A percentile compares a stretch with the other conserved stretches of the same genome.
These are phyloP conservation scores for Marchantia paleacea DNA, from an alignment of 225 moss, liverwort and hornwort species.

Conservation along the genomic window DNA sequence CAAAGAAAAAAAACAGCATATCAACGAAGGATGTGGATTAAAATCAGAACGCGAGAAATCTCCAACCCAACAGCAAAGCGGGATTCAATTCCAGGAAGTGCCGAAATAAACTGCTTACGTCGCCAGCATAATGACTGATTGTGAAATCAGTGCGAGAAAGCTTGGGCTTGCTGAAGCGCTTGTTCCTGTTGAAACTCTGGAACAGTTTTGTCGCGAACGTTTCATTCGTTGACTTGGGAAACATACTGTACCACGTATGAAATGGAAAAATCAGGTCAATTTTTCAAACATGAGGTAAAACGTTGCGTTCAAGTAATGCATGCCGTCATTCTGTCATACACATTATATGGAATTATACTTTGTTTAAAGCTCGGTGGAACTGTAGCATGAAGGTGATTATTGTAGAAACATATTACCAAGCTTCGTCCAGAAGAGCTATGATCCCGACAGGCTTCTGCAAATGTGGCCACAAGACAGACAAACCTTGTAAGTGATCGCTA, in stretches of 20 bases:
- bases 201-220: slow-evolving; percentile 90
- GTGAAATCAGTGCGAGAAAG: slow-evolving; percentile 92
- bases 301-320: background rate
- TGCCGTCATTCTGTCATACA: background rate
- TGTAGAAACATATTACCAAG: slow-evolving; percentile 52
- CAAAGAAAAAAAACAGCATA: background rate
- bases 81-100: background rate
- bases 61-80: background rate
- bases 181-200: slow-evolving; percentile 86
- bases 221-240: slow-evolving; percentile 94
- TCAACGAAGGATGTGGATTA: background rate
- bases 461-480: background rate
- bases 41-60: background rate
- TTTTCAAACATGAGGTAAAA: background rate
- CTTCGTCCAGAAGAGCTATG: slow-evolving; percentile 94
- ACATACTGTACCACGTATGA: slow-evolving; percentile 64
- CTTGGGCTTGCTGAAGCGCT: slow-evolving; percentile 96
- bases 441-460: slow-evolving; percentile 89
- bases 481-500: background rate
- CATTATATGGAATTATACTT: background rate
- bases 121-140: slow-evolving; percentile 94
- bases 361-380: background rate
- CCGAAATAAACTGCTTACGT: slow-evolving; percentile 50
- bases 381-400: background rate
- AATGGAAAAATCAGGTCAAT: background rate